These are phyloP conservation scores for Dryas alaskensis DNA, from an alignment of 306 rosid genomes.

Conservation along the genomic window DNA sequence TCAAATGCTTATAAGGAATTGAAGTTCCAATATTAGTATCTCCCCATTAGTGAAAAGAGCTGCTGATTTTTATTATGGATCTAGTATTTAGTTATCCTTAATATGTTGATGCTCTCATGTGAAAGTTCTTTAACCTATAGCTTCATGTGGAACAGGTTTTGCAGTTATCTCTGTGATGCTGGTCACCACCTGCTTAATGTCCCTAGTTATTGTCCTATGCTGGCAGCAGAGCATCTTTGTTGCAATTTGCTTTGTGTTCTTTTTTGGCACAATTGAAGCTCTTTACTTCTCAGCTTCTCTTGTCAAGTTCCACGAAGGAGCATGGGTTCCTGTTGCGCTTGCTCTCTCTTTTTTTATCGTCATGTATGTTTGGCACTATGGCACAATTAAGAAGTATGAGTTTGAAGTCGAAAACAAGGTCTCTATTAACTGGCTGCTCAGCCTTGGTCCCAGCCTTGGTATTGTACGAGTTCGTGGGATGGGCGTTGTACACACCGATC, in stretches of 20 bases:
- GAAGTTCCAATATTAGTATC: no score
- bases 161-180: constrained; percentile 95
- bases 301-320: constrained; percentile 81
- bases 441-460: constrained; percentile 77
- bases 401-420: constrained; percentile 89
- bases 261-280: constrained; percentile 81
- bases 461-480: constrained; percentile 82
- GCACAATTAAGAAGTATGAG: constrained; percentile 72
- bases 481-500: constrained; percentile 78
- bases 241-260: constrained; percentile 58
- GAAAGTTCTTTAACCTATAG: constrained; percentile 16
- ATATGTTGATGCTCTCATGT: neutral
- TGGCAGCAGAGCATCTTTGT: constrained; percentile 67
- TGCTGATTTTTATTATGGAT: neutral
- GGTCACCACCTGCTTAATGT: constrained; percentile 97
- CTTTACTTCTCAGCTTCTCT: constrained; percentile 94
- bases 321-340: constrained; percentile 83
- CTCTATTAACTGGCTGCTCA: constrained; percentile 78
- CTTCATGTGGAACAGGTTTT: constrained; percentile 61
- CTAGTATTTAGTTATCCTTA: neutral
- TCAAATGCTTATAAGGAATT: neutral
- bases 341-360: constrained; percentile 43
- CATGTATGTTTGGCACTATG: constrained; percentile 92
- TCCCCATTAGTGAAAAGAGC: neutral
- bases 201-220: constrained; percentile 79